phyloP scores from a whole-genome alignment of 148 eudicot species.

The Rhododendron vialii region DNA sequence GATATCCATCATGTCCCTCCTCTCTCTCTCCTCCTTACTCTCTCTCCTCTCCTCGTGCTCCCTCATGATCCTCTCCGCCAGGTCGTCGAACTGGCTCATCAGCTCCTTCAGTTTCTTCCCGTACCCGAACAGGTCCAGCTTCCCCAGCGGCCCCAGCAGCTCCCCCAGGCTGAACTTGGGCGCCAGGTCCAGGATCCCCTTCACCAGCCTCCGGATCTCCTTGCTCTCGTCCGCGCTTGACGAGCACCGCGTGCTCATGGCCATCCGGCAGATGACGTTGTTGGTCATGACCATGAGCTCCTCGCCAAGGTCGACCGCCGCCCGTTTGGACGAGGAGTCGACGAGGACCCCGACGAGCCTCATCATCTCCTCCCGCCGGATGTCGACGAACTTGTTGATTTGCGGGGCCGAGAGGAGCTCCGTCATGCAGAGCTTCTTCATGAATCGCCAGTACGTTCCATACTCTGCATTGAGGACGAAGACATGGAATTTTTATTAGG shows the following conservation, averaged over 20 bases:
- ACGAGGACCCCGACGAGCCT: background rate
- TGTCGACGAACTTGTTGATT: background rate
- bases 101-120: conserved; percentile 15
- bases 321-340: background rate
- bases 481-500: background rate
- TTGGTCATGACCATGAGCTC: conserved; percentile 4
- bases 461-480: background rate
- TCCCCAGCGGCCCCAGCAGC: conserved; percentile 19
- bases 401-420: conserved; percentile 5
- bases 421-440: conserved; percentile 15
- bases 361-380: conserved; percentile 8
- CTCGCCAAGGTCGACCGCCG: background rate
- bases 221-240: conserved; percentile 12
- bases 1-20: conserved; percentile 31
- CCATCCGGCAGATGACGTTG: conserved; percentile 14
- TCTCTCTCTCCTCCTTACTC: background rate
- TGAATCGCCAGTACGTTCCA: conserved; percentile 6
- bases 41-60: conserved; percentile 3
- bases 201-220: conserved; percentile 20
- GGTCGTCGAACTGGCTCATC: conserved; percentile 14
- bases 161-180: conserved; percentile 29
- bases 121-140: conserved; percentile 22
- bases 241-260: conserved; percentile 15
- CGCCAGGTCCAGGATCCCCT: conserved; percentile 16
- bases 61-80: conserved; percentile 29